These are phyloP conservation scores for Grammothele lineata DNA, from an alignment of 768 basidiomycete genomes.

Conservation along the genomic window DNA sequence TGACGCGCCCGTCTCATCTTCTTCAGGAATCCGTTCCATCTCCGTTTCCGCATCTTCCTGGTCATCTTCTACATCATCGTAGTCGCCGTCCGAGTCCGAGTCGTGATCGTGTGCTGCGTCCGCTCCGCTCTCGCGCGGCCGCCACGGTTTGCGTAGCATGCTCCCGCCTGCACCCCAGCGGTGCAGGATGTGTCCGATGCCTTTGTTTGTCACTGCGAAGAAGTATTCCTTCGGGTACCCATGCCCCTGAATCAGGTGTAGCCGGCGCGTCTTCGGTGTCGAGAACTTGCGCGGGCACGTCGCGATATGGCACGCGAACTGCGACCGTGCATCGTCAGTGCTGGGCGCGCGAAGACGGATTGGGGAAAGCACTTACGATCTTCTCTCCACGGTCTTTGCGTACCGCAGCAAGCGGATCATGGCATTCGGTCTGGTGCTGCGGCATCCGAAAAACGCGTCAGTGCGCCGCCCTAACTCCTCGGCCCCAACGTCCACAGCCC, in stretches of 20 bases:
- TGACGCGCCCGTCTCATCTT: background rate
- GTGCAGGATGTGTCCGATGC: slow-evolving; percentile 74
- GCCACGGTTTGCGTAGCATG: slow-evolving; percentile 73
- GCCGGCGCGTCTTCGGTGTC: slow-evolving; percentile 70
- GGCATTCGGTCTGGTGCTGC: slow-evolving; percentile 82
- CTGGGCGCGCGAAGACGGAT: background rate
- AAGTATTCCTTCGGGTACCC: slow-evolving; percentile 87
- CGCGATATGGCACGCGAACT: slow-evolving; percentile 79
- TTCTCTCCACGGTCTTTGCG: slow-evolving; percentile 79
- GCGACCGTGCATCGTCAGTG: background rate
- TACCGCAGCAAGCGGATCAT: slow-evolving; percentile 79
- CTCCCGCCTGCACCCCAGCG: slow-evolving; percentile 85
- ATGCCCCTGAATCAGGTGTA: slow-evolving; percentile 81
- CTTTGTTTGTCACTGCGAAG: slow-evolving; percentile 89
- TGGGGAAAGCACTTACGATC: slow-evolving; percentile 50
- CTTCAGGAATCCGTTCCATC: too few species aligned
- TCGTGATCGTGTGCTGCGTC: slow-evolving; percentile 24
- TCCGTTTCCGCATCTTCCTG: background rate
- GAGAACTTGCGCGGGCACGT: slow-evolving; percentile 57
- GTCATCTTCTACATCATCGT: slow-evolving; percentile 9
- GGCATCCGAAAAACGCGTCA: slow-evolving; percentile 4
- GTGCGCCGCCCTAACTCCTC: background rate
- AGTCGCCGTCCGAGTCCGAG: slow-evolving; percentile 16
- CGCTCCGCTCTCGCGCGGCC: slow-evolving; percentile 32
- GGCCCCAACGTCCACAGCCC: too few species aligned